These are phyloP conservation scores for Simplicillium aogashimaense DNA, from an alignment of 2,329 filamentous ascomycete genomes.

Conservation along the genomic window DNA sequence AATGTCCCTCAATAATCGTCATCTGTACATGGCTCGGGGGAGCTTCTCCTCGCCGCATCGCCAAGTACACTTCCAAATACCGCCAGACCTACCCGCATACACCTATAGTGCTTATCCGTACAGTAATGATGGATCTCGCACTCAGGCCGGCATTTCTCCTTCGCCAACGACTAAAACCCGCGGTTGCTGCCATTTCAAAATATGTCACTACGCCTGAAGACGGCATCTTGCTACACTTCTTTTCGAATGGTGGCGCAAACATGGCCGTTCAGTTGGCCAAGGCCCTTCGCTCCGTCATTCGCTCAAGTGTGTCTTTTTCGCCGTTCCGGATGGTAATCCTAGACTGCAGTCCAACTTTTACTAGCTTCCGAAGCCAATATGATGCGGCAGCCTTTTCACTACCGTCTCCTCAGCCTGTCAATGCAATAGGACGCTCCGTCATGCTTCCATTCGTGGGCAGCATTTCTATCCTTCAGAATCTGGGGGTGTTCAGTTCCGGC, in stretches of 20 bases:
- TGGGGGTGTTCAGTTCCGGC: constrained; percentile 1
- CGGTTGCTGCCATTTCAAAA: no score
- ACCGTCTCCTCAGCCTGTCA: constrained; percentile 1
- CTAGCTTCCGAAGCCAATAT: constrained; percentile 1
- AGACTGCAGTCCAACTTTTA: constrained; percentile 6
- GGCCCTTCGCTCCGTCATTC: background rate
- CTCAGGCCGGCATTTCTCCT: no score
- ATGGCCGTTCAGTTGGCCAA: constrained; percentile 5
- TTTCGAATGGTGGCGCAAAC: constrained; percentile 5
- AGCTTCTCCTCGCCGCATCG: no score
- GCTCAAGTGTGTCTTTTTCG: background rate
- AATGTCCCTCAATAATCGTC: no score
- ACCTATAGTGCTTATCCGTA: no score
- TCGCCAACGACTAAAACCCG: no score
- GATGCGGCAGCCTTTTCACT: constrained; percentile 3
- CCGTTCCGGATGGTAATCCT: constrained; percentile 4
- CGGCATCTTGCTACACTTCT: constrained; percentile 5
- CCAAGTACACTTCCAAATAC: no score
- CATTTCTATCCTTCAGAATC: constrained; percentile 2
- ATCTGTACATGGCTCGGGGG: no score
- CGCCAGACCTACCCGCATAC: no score
- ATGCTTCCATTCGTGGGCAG: constrained; percentile 3
- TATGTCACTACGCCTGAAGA: no score
- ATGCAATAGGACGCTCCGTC: constrained; percentile 3
- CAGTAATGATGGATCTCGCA: no score